Base-by-base conservation (phyloP, 148 eudicot genomes). In the Oxyria digyna region DNA sequence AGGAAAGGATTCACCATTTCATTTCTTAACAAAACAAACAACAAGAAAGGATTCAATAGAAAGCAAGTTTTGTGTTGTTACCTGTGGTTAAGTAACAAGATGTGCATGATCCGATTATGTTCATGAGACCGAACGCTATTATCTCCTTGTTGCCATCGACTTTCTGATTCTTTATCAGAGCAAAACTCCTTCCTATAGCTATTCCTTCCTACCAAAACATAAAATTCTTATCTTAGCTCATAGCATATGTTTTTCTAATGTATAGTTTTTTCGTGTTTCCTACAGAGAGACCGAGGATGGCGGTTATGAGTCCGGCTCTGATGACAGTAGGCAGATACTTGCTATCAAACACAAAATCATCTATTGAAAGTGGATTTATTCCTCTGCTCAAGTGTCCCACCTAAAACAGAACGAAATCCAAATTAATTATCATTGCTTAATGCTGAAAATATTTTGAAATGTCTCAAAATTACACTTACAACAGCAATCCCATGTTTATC, bases 101-200 rank as follows among this genome's bases (percentile, higher is more conserved):
- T 48, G 96, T 90, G 62, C 87, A 74, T 14, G 99, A 94, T 63
- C 99, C 99, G 70, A 87, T 75, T 12, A 94, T 81, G 77, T 94
- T 94, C 99, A 94, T 94, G 13, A 94, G 78, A 2, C 99, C 99
- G 43, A 86, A 90, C 46, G 99, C 99, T 1, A 90, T 78, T 89
- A 94, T 90, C 82, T 94, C 98, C 57, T 94, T 94, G 84, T 94
- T 94, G 14, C 98, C 98, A 78, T 94, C 99, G 27, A 84, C 74
- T 67, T 82, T 89, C 45, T 90, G 78, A 70, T 94, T 91, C 13
- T 80, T 79, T 63, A 77, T 67, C 24, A 94, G 76, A 1, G 91
- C 99, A 68, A 94, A 94, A 78, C 96, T 94, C 74, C 99, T 84
- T 33, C 89, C 97, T 29, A 91, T 91, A 3, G 99, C 95, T 69